phyloP scores from a whole-genome alignment of 352 stramenopile species.

The Pythium myriotylum region DNA sequence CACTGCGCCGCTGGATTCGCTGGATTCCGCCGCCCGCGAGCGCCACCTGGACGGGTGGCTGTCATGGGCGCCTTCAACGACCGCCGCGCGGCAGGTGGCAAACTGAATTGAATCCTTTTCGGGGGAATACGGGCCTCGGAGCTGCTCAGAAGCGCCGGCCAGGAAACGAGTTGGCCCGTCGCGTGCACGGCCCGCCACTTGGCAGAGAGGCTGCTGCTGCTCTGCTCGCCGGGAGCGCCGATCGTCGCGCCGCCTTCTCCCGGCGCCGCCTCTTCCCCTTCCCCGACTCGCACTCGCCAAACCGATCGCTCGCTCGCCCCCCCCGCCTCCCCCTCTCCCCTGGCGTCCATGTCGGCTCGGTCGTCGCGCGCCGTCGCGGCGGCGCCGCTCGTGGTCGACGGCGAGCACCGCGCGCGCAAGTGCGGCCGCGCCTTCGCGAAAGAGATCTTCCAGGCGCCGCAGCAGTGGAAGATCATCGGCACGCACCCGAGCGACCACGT shows the following conservation, averaged over 20 bases:
- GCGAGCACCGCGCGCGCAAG: constrained; percentile 56
- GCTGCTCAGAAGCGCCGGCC: too few relatives aligned
- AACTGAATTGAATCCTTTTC: constrained; percentile 7
- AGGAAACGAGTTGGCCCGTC: not conserved
- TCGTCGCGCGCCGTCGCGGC: constrained; percentile 3
- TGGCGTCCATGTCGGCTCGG: constrained; percentile 3
- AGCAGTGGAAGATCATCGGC: constrained; percentile 70
- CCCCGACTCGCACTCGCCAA: constrained; percentile 5
- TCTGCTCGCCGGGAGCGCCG: not conserved
- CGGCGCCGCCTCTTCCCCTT: constrained; percentile 11
- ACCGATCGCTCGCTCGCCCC: not conserved
- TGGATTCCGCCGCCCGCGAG: too few relatives aligned
- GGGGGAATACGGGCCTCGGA: too few relatives aligned
- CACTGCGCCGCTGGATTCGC: too few relatives aligned
- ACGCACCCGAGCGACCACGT: constrained; percentile 51
- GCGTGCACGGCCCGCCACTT: constrained; percentile 13
- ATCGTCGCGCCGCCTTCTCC: constrained; percentile 3
- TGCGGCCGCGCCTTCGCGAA: constrained; percentile 61
- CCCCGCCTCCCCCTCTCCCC: not conserved
- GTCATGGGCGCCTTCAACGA: not conserved
- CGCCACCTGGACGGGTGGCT: not conserved
- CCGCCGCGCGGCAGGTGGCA: constrained; percentile 1
- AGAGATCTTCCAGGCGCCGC: constrained; percentile 61
- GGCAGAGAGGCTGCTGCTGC: constrained; percentile 24
- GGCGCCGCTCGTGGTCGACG: constrained; percentile 38